Evolutionary conservation across 345 rosid species (phyloP), one percentile per base, ranked within the genome.

Genomic region (Populus nigra): DNA sequence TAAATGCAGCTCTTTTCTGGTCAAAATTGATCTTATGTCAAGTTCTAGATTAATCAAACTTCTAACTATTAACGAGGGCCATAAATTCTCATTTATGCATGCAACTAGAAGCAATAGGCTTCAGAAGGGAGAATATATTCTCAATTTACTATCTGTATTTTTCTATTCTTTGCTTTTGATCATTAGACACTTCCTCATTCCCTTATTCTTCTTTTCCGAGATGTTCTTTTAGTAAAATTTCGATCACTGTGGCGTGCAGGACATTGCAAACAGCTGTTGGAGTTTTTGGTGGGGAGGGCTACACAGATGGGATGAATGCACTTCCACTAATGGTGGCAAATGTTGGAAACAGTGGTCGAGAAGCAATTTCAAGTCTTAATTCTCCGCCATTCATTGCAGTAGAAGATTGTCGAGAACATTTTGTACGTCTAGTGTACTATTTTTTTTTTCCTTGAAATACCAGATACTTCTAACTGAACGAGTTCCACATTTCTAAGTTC

Each of bases 241-340:
- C 71, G 41, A 45, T 80, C 47, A 16, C 27, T 73, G 17, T 84
- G 84, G 69, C 68, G 75, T 79, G 80, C 83, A 96, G 98, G 91
- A 93, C 98, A 38, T 73, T 96, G 85, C 99, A 96, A 86, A 96
- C 99, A 73, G 98, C 99, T 69, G 96, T 92, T 81, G 99, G 98
- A 82, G 97, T 91, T 55, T 96, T 96, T 50, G 99, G 99, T 43
- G 96, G 97, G 47, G 98, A 86, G 75, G 93, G 87, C 79, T 93
- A 89, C 85, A 86, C 87, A 4, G 88, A 88, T 65, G 83, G 84
- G 84, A 81, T 80, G 73, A 96, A 91, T 82, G 72, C 80, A 65
- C 72, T 92, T 71, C 99, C 97, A 68, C 88, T 96, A 23, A 96
- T 96, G 99, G 89, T 82, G 73, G 98, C 96, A 82, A 91, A 96